Conservation (phyloP, 2,329 filamentous ascomycete genomes). For the Xylariaceae sp. region DNA sequence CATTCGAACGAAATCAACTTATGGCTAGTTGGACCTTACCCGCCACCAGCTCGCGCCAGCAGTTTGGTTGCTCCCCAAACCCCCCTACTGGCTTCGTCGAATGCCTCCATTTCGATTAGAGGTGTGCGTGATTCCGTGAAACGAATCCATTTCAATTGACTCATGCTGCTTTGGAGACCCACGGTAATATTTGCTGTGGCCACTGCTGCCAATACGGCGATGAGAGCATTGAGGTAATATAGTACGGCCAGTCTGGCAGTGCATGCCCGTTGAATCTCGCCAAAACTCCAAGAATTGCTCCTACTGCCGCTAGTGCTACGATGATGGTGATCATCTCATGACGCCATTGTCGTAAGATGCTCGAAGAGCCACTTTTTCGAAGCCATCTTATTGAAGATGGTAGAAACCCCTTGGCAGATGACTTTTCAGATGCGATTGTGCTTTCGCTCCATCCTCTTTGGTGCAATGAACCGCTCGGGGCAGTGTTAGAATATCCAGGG, state of each 20-base stretch:
- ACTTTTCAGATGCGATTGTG: constrained; percentile 14
- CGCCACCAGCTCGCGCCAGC: constrained; percentile 27
- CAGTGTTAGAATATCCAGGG: neutral
- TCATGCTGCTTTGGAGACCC: constrained; percentile 31
- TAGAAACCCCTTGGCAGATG: constrained; percentile 2
- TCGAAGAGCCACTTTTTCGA: constrained; percentile 1
- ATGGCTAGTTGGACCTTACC: constrained; percentile 18
- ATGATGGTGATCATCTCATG: constrained; percentile 28
- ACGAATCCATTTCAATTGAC: constrained; percentile 34
- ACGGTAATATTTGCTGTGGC: constrained; percentile 30
- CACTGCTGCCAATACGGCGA: constrained; percentile 31
- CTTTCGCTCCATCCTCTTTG: constrained; percentile 25
- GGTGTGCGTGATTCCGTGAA: constrained; percentile 31
- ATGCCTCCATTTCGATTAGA: constrained; percentile 32
- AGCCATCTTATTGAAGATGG: constrained; percentile 1
- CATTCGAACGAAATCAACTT: neutral
- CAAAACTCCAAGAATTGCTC: constrained; percentile 30
- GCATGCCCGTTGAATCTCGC: constrained; percentile 29
- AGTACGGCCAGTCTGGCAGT: constrained; percentile 31
- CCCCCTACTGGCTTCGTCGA: constrained; percentile 35
- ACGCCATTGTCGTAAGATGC: constrained; percentile 24
- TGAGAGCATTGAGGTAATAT: constrained; percentile 35
- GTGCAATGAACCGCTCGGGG: constrained; percentile 12
- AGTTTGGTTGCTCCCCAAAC: constrained; percentile 30
- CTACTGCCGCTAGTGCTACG: constrained; percentile 27